Evolutionary conservation across 352 stramenopile genomes (phyloP), one percentile per base, ranked within the genome.

Genomic region (Globisporangium mamillatum): DNA sequence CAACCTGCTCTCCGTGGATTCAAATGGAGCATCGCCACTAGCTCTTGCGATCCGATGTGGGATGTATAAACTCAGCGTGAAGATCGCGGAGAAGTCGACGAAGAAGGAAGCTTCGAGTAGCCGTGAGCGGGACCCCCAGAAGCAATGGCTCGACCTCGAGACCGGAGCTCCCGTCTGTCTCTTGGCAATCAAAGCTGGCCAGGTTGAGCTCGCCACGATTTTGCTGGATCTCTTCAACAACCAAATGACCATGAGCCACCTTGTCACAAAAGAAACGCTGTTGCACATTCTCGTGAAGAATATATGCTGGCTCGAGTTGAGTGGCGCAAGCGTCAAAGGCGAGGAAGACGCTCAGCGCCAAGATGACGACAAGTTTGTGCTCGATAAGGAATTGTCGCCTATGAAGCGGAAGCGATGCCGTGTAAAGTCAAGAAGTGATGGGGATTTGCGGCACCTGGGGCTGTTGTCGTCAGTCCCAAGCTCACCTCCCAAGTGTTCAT

Each of bases 201-300:
- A 92, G 65, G 48, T 92, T 18, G 86, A 94, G 54, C 60, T 94
- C 14, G 75, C 71, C 14, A 73, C 76, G 3, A 62, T 91, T 63
- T 68, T 94, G 12, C 60, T 94, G 22, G 84, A 92, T 54, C 67
- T 56, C 22, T 65, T 58, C 22, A 57, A 38, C 9, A 61, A 60
- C 22, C 75, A 78, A 25, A 70, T 81, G 14, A 64, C 67, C 46
- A 55, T 70, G 27, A 65, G 63, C 20, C 67, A 69, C 55, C 38
- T 66, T 0, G 50, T 67, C 14, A 82, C 74, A 32, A 60, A 71
- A 32, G 77, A 77, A 34, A 77, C 67, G 27, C 65, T 84, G 61
- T 73, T 90, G 50, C 77, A 84, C 65, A 55, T 89, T 18, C 63
- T 86, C 14, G 62, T 82, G 24, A 84, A 85, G 57, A 72, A 82